Evolutionary conservation across 1,284 basidiomycete species (phyloP), one percentile per base, ranked within the genome.

Genomic region (Sporisorium reilianum): DNA sequence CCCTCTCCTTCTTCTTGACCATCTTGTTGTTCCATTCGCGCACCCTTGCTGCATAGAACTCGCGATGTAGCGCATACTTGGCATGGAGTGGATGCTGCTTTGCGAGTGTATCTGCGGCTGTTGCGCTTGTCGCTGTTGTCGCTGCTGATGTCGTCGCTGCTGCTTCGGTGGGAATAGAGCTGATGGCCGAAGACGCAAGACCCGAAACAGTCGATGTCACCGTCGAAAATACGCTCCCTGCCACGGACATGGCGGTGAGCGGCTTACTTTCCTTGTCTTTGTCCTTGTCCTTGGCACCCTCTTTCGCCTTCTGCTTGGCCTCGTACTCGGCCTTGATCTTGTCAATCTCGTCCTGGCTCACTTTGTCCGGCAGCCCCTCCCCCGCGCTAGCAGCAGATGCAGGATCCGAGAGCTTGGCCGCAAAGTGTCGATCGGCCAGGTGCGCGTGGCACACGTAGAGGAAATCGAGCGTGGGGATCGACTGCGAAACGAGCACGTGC

Each of bases 401-500:
- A n/a, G 64, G 68, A 38, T 71, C 64, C 2, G 64, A 66, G 20
- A 71, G 60, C 32, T 66, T 65, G 16, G 51, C 70, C 1, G 79
- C 79, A 54, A 82, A 82, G 26, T 78, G 68, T 5, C 74, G 65
- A 50, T 83, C 80, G 23, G 58, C 57, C 11, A 80, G 55, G 41
- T 81, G 80, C 1, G 74, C 64, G 38, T 60, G 55, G 46, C 81
- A 83, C 61, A 78, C 54, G 55, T 78, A 80, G 65, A 81, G 62
- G 52, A 79, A 81, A 55, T 83, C 81, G 16, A 64, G 50, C 23
- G 51, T 57, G 5, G 79, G 78, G n/a, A 73, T 60, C 0, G 66
- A 66, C 14, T 68, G 61, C 14, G 75, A 80, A 6, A 80, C 73
- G 22, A 81, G 73, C 26, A 83, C 78, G 36, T 72, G 70, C 3